phyloP scores from a whole-genome alignment of 2,329 filamentous ascomycete species.

The Trichoderma semiorbis region DNA sequence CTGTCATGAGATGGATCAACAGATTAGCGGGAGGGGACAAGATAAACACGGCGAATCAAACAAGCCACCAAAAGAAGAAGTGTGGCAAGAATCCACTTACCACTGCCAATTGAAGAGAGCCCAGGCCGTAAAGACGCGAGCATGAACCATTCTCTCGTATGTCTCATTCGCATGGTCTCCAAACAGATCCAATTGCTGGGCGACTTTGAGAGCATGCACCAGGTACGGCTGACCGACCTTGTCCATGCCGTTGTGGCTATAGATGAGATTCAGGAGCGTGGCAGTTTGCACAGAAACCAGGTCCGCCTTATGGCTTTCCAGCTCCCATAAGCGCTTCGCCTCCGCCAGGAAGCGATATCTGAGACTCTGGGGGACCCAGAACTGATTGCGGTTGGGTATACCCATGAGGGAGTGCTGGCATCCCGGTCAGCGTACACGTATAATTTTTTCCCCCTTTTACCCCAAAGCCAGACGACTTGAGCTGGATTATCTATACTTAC shows the following conservation, averaged over 20 bases:
- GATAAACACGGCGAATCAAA: background rate
- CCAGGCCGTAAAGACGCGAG: constrained; percentile 33
- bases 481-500: constrained; percentile 25
- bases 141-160: background rate
- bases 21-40: background rate
- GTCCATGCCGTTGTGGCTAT: constrained; percentile 32
- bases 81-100: constrained; percentile 22
- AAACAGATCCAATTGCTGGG: constrained; percentile 30
- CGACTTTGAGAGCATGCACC: constrained; percentile 30
- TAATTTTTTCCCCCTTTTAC: background rate
- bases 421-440: background rate
- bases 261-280: constrained; percentile 29
- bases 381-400: constrained; percentile 22
- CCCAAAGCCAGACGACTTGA: background rate
- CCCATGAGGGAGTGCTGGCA: background rate
- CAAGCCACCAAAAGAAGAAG: background rate
- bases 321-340: constrained; percentile 35
- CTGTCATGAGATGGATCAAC: background rate
- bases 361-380: constrained; percentile 35
- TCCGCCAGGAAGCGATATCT: constrained; percentile 37
- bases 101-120: constrained; percentile 32
- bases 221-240: constrained; percentile 33
- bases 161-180: background rate
- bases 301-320: constrained; percentile 25
- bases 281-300: constrained; percentile 35